Conservation (phyloP, 2,329 filamentous ascomycete genomes). For the Diaporthe amygdali region DNA sequence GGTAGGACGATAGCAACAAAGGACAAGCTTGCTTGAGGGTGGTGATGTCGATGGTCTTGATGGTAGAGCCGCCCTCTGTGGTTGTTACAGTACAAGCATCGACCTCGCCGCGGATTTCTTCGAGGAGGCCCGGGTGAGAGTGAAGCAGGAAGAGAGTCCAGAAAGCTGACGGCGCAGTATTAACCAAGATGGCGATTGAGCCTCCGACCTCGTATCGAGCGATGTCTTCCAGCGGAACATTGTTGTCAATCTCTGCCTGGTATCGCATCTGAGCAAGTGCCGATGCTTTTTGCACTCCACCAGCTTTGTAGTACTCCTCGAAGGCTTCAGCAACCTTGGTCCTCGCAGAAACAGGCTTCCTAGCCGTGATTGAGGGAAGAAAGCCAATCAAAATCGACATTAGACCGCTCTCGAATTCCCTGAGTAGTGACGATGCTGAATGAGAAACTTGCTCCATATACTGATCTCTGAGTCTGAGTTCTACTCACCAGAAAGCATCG, state of each 20-base stretch:
- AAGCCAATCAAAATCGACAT: slow-evolving; percentile 32
- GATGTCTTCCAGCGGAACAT: slow-evolving; percentile 40
- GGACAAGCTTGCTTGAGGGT: slow-evolving; percentile 41
- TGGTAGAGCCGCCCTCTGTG: not conserved
- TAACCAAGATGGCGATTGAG: slow-evolving; percentile 45
- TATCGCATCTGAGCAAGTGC: slow-evolving; percentile 42
- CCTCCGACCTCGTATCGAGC: slow-evolving; percentile 47
- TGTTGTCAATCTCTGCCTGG: slow-evolving; percentile 34
- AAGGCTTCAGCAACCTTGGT: slow-evolving; percentile 41
- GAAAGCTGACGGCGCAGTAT: slow-evolving; percentile 44
- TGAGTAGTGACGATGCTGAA: not conserved
- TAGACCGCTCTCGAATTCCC: slow-evolving; percentile 30
- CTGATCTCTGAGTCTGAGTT: not conserved
- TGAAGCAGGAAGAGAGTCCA: slow-evolving; percentile 46
- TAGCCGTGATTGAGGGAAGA: slow-evolving; percentile 36
- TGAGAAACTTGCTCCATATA: not conserved
- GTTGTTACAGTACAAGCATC: slow-evolving; percentile 10
- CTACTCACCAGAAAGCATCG: slow-evolving; percentile 40
- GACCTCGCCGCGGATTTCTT: not conserved
- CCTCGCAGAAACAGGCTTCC: slow-evolving; percentile 38
- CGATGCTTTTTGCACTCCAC: slow-evolving; percentile 44
- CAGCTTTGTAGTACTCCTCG: slow-evolving; percentile 43
- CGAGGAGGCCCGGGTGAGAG: slow-evolving; percentile 1
- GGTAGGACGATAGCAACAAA: slow-evolving; percentile 43
- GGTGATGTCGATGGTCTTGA: slow-evolving; percentile 34